Evolutionary conservation across 495 filamentous ascomycete species (phyloP).

Genomic region (Bombardia bombarda): DNA sequence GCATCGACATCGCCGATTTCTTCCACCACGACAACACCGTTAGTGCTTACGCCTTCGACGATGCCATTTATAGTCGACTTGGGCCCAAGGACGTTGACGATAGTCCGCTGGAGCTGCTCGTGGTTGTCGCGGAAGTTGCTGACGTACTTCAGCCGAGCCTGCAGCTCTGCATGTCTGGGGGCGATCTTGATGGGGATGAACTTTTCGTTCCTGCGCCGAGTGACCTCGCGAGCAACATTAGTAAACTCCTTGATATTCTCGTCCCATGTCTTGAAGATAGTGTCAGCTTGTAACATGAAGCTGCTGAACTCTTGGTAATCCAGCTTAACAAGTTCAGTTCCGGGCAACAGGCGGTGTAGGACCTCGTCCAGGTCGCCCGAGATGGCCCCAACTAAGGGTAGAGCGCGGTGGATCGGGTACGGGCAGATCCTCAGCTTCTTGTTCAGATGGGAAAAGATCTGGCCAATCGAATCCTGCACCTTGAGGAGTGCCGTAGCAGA

Average conservation of each 20-base stretch:
- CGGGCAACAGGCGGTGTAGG: conserved; percentile 76
- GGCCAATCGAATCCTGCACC: conserved; percentile 77
- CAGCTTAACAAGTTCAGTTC: conserved; percentile 80
- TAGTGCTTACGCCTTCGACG: conserved; percentile 41
- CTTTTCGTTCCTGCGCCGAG: conserved; percentile 81
- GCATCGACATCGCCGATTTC: conserved; percentile 97
- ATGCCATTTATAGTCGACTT: conserved; percentile 46
- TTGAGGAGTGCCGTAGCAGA: conserved; percentile 85
- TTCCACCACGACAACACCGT: conserved; percentile 66
- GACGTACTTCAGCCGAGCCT: conserved; percentile 87
- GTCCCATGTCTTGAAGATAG: conserved; percentile 88
- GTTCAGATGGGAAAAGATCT: conserved; percentile 90
- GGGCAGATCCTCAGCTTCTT: conserved; percentile 92
- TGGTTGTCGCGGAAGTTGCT: conserved; percentile 90
- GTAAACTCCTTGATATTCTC: conserved; percentile 96
- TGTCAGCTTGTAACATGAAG: conserved; percentile 72
- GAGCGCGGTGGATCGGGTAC: conserved; percentile 84
- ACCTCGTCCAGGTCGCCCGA: conserved; percentile 84
- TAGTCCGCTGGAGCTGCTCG: conserved; percentile 92
- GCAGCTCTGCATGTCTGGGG: conserved; percentile 74
- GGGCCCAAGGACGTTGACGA: conserved; percentile 85
- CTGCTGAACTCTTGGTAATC: conserved; percentile 84
- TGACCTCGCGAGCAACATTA: conserved; percentile 90
- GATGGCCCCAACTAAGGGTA: conserved; percentile 96
- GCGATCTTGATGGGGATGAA: conserved; percentile 97